A percentile compares a stretch with the other conserved stretches of the same genome.
phyloP scores from a whole-genome alignment of 2,329 filamentous ascomycete species.

The Aaosphaeria arxii region DNA sequence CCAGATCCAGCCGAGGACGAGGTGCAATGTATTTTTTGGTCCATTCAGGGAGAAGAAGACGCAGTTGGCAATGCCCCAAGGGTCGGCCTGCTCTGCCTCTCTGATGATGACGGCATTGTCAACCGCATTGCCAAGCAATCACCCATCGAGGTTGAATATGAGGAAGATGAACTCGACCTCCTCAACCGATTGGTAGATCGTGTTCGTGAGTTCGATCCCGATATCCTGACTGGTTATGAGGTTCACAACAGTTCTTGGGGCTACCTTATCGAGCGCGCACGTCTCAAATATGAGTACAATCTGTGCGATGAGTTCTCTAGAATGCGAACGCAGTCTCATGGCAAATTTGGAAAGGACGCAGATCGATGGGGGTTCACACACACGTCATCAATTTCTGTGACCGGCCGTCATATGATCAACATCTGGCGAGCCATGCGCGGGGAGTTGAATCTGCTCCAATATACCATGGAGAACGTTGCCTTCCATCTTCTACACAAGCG shows the following conservation, averaged over 20 bases:
- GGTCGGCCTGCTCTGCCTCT: slow-evolving; percentile 71
- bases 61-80: slow-evolving; percentile 54
- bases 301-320: slow-evolving; percentile 88
- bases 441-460: slow-evolving; percentile 89
- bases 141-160: slow-evolving; percentile 64
- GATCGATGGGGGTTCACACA: slow-evolving; percentile 94
- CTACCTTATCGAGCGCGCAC: slow-evolving; percentile 86
- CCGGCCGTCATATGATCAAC: slow-evolving; percentile 93
- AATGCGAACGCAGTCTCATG: slow-evolving; percentile 79
- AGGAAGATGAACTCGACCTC: slow-evolving; percentile 77
- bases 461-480: slow-evolving; percentile 92
- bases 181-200: slow-evolving; percentile 84
- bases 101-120: slow-evolving; percentile 58
- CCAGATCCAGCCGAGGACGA: slow-evolving; percentile 91
- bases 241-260: slow-evolving; percentile 94
- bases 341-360: slow-evolving; percentile 78
- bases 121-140: slow-evolving; percentile 62
- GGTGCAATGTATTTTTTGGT: slow-evolving; percentile 87
- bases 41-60: slow-evolving; percentile 72
- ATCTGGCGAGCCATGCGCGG: slow-evolving; percentile 94
- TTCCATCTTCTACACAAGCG: slow-evolving; percentile 86
- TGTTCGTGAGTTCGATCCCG: slow-evolving; percentile 80
- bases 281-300: slow-evolving; percentile 82
- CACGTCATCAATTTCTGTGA: slow-evolving; percentile 88
- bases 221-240: slow-evolving; percentile 92